A percentile compares a stretch with the other conserved stretches of the same genome.
Conservation (phyloP, 2,329 filamentous ascomycete genomes). For the Myriosclerotinia duriaeana region DNA sequence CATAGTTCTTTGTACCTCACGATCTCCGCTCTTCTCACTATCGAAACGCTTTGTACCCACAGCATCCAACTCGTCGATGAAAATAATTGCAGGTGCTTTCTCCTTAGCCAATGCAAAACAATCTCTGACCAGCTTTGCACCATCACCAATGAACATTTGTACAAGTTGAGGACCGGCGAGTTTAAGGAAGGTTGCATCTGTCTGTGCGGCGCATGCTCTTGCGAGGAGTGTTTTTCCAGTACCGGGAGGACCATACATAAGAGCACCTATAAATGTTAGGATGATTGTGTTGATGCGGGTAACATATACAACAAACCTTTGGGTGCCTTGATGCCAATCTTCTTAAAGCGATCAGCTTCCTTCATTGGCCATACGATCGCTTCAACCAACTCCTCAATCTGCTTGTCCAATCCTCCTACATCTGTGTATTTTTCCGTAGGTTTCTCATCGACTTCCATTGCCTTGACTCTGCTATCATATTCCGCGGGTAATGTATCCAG, state of each 20-base stretch:
- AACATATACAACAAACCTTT: constrained; percentile 67
- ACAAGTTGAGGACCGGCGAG: constrained; percentile 96
- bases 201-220: constrained; percentile 94
- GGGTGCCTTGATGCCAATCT: constrained; percentile 98
- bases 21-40: constrained; percentile 94
- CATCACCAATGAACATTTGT: constrained; percentile 99
- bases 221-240: constrained; percentile 91
- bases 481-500: constrained; percentile 95
- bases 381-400: constrained; percentile 98
- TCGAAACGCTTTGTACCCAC: constrained; percentile 99
- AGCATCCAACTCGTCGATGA: constrained; percentile 97
- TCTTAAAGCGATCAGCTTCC: constrained; percentile 98
- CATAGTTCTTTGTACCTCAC: constrained; percentile 98
- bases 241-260: constrained; percentile 96
- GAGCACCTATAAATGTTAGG: constrained; percentile 62
- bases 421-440: constrained; percentile 98
- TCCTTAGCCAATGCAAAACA: constrained; percentile 97
- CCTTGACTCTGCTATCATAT: constrained; percentile 98
- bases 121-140: constrained; percentile 94
- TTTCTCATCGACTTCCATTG: constrained; percentile 99
- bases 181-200: constrained; percentile 97
- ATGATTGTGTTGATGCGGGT: constrained; percentile 3
- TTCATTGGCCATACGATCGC: constrained; percentile 99
- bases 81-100: constrained; percentile 98
- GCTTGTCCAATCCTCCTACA: constrained; percentile 95